Evolutionary conservation across 192 early-diverging fungal genomes (phyloP), one percentile per base, ranked within the genome.

Genomic region (Backusella liffmaniae): DNA sequence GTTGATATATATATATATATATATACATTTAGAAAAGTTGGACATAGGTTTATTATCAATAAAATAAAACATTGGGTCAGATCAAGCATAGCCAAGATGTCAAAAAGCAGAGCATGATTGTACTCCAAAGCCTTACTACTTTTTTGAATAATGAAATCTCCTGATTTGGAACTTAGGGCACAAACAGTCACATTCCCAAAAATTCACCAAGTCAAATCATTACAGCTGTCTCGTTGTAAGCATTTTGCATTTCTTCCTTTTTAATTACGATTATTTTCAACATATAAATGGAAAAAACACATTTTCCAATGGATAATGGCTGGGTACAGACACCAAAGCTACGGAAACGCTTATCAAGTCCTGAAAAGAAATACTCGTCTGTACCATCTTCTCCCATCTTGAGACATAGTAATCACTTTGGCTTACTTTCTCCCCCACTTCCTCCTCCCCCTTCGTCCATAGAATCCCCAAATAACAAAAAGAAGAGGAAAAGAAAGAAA

Each of bases 321-420:
- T 69, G 67, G 67, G 67, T 69, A n/a, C 35, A 69, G 37, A 69
- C 67, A 4, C 67, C 67, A 37, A 69, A 69, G 34, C 34, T 69
- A 39, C 67, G 67, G 34, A 69, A 69, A 39, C 35, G 67, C 5
- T 5, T 69, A 23, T 1, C 21, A 23, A 39, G 67, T 12, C 67
- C 34, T 41, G 67, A 69, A 35, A 69, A 69, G 37, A 69, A 69
- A 36, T 35, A 35, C 9, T 69, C 67, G 21, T 69, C 67, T 69
- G 67, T 69, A 26, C 67, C 67, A 36, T 41, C 35, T 12, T 41
- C 67, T 10, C 67, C 67, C 37, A 23, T 69, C 18, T 36, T 69
- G 36, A 35, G 36, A 37, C 36, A 69, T 41, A 36, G 9, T 21
- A 69, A 69, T 37, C 66, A 67, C n/a, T 69, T 69, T 36, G 37